Base-by-base conservation (phyloP, 2,329 filamentous ascomycete species). In the Paradendryphiella salina region DNA sequence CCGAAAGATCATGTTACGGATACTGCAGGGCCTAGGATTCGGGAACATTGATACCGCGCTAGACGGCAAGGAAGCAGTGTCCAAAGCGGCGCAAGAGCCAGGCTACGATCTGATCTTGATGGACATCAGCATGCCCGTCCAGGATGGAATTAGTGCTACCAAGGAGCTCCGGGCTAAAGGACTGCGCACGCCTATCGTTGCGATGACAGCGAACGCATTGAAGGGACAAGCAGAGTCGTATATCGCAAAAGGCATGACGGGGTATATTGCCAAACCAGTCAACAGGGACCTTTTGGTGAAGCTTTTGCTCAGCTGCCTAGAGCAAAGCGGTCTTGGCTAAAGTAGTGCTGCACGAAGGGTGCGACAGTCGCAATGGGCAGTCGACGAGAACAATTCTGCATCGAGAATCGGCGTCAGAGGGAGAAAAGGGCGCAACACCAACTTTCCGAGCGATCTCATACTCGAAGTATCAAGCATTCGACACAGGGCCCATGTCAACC, bases 161-260 rank as follows among this genome's bases (percentile, higher is more conserved):
- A 63, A 48, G 53, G 63, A 64, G 54, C 64, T 61, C 32, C 63
- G 63, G 52, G 56, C 45, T 37, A 53, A 55, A 53, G 58, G 55
- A 10, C 21, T 58, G 9, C 18, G 40, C 20, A 9, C 61, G 37
- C 80, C 80, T 0, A 81, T 83, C 32, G 75, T 83, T 15, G 81
- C 80, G 11, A 77, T 83, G 72, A 82, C 80, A 0, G 80, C 80
- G 0, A 81, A 82, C 52, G 81, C 82, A 0, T 69, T 84, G 14
- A 80, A 80, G 41, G 81, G 79, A 0, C 81, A 84, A 51, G 76
- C 74, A 3, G 81, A 83, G 37, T 73, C 70, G 8, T 84, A 82
- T 54, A 69, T 81, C 21, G 75, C 77, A 4, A 77, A 76, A 41
- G 82, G 82, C 0, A 82, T 84, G 80, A 77, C 79, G 34, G 81